Evolutionary conservation across 208 protist species (phyloP).

Genomic region (Trypanosoma vivax): DNA sequence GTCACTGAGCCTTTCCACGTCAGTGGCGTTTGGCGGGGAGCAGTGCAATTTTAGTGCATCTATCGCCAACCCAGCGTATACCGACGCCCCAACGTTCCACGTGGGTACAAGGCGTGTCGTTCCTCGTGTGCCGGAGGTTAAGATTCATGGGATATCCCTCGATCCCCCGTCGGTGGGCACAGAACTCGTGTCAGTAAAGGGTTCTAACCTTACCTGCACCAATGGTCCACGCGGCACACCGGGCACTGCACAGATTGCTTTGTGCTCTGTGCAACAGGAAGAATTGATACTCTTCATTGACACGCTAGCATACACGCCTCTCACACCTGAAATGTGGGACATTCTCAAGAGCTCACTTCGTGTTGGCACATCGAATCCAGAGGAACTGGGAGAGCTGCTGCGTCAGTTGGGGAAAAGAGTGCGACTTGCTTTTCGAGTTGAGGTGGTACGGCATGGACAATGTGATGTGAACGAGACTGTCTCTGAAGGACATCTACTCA

Average conservation of each 20-base stretch:
- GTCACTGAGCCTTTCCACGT: not conserved
- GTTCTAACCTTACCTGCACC: not conserved
- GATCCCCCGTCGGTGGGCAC: not conserved
- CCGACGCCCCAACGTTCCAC: not conserved
- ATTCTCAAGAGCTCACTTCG: conserved; percentile 11
- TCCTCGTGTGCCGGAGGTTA: conserved; percentile 1
- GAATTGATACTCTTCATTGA: not conserved
- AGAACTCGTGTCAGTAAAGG: not conserved
- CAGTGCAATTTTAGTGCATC: conserved; percentile 8
- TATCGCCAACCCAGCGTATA: not conserved
- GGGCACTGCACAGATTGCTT: not conserved
- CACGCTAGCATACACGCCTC: conserved; percentile 1
- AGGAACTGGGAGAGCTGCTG: conserved; percentile 2
- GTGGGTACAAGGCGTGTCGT: conserved; percentile 4
- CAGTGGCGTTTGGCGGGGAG: conserved; percentile 18
- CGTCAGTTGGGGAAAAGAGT: not conserved
- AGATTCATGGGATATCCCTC: not conserved
- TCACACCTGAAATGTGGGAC: not conserved
- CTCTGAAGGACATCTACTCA: not conserved
- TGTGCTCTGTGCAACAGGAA: not conserved
- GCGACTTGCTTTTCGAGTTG: not conserved
- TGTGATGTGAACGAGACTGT: not conserved
- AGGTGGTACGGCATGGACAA: not conserved
- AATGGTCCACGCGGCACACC: not conserved
- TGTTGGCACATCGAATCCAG: not conserved